Base-by-base conservation (phyloP, 345 rosid species). In the Erysimum cheiranthoides region DNA sequence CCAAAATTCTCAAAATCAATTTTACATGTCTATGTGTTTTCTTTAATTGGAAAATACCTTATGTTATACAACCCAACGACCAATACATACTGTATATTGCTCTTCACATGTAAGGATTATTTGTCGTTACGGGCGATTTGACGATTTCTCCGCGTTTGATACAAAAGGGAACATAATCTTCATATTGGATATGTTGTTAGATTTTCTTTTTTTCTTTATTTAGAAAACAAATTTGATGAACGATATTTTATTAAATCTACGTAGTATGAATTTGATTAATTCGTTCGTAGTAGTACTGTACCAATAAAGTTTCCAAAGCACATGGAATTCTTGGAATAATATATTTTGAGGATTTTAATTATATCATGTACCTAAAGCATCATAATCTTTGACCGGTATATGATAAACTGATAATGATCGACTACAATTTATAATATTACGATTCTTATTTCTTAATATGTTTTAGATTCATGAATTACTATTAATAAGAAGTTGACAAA, bases 41-140 rank as follows among this genome's bases (percentile, higher is more conserved):
- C 11, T 34, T 27, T n/a, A 27, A 10, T 36, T 17, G 32, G 61
- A 28, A 59, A 61, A 61, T 35, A 31, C 63, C 38, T 60, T 51
- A 51, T 66, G 73, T 38, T 58, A 38, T 74, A 36, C 61, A 68
- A 52, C 51, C 79, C 50, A 64, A 52, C 79, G 61, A 76, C 79
- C 74, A 61, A 43, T 51, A 25, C 16, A 52, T n/a, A n/a, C n/a
- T n/a, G n/a, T n/a, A n/a, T n/a, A n/a, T n/a, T 69, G 70, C 32
- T 32, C 36, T 18, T 61, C 79, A 69, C 79, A 76, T 76, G 74
- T 61, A 61, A 68, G 10, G 70, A 76, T 60, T 21, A 31, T 51
- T 68, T 49, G 68, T 68, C 68, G n/a, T 74, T 9, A 73, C 63
- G 71, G 38, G 38, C 57, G 56, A 25, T 45, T 35, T 56, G 38